A percentile compares a stretch with the other conserved stretches of the same genome.
Conservation (phyloP, 495 filamentous ascomycete genomes). For the Penicillium coffeae region DNA sequence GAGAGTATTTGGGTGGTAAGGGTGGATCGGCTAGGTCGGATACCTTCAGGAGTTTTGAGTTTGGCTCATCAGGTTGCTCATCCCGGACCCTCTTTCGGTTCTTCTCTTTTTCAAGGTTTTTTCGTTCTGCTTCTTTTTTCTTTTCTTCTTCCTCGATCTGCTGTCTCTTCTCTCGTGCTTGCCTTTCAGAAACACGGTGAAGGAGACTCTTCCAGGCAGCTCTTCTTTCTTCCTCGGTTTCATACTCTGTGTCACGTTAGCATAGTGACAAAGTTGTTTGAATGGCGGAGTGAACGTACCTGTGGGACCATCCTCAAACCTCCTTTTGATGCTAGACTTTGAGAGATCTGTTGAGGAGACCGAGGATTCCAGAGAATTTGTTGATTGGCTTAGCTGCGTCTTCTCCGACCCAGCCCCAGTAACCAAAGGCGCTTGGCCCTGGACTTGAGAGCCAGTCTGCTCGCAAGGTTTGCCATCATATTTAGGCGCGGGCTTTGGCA, state of each 20-base stretch:
- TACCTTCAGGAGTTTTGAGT: constrained; percentile 23
- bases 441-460: no score
- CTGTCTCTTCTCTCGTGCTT: constrained; percentile 7
- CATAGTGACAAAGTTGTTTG: background rate
- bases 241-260: background rate
- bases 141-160: constrained; percentile 17
- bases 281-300: background rate
- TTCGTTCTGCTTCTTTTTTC: constrained; percentile 7
- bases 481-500: no score
- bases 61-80: constrained; percentile 9
- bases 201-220: constrained; percentile 20
- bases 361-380: background rate
- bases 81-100: constrained; percentile 19
- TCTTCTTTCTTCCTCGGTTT: constrained; percentile 10
- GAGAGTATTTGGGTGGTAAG: constrained; percentile 19
- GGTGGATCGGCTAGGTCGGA: constrained; percentile 9
- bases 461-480: no score
- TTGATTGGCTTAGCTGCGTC: background rate
- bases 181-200: constrained; percentile 1
- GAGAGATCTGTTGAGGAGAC: background rate
- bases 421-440: no score
- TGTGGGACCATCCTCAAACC: background rate
- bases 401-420: no score
- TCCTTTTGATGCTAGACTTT: background rate
- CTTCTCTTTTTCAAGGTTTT: constrained; percentile 3